phyloP scores from a whole-genome alignment of 1,139 yeast genomes.

The Meyerozyma elateridarum region DNA sequence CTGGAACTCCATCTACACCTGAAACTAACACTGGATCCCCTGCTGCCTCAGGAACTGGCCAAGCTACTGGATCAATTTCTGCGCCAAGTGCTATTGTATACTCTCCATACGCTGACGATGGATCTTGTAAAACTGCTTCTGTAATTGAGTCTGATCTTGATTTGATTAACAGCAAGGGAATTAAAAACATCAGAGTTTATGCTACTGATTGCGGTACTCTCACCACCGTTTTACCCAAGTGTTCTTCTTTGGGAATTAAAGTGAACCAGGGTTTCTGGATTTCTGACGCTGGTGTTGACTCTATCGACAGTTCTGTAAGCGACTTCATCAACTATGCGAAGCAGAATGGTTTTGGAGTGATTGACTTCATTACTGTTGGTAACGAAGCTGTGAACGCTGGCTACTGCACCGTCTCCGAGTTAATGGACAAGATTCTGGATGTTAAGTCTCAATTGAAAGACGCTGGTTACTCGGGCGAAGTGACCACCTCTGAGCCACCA shows the following conservation, averaged over 20 bases:
- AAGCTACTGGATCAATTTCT: slow-evolving; percentile 15
- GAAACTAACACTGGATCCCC: slow-evolving; percentile 11
- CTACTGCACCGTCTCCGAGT: slow-evolving; percentile 52
- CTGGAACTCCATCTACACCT: slow-evolving; percentile 3
- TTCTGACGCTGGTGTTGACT: slow-evolving; percentile 53
- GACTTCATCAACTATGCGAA: slow-evolving; percentile 51
- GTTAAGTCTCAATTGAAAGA: slow-evolving; percentile 53
- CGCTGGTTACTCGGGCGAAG: slow-evolving; percentile 75
- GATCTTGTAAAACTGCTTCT: slow-evolving; percentile 57
- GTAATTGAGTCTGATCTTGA: slow-evolving; percentile 57
- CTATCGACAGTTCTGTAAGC: slow-evolving; percentile 57
- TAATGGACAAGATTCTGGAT: slow-evolving; percentile 56
- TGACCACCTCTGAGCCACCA: slow-evolving; percentile 89
- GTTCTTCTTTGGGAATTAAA: slow-evolving; percentile 55
- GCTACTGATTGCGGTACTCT: slow-evolving; percentile 82
- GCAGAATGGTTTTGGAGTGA: slow-evolving; percentile 59
- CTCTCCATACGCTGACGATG: slow-evolving; percentile 72
- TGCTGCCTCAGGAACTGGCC: slow-evolving; percentile 15
- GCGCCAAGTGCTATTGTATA: slow-evolving; percentile 63
- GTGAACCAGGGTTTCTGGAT: slow-evolving; percentile 91
- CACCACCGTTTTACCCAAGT: slow-evolving; percentile 59
- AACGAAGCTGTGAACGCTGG: slow-evolving; percentile 77
- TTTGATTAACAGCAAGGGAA: slow-evolving; percentile 55
- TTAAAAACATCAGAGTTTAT: slow-evolving; percentile 64
- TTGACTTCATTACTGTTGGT: slow-evolving; percentile 75